Evolutionary conservation across 306 rosid genomes (phyloP).

Genomic region (Rosa lucieae): DNA sequence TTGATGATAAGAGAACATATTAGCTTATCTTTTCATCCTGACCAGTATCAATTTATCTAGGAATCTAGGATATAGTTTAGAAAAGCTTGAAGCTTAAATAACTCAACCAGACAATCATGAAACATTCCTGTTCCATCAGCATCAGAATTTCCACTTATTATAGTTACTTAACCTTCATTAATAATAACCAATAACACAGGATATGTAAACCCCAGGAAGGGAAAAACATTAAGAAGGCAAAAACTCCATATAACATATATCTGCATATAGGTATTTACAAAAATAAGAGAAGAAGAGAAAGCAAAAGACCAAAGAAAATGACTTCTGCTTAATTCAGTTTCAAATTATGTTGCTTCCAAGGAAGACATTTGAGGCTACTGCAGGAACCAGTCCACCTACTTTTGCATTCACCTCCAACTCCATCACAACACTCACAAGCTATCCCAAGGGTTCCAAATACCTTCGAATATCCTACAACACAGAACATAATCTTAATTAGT

Average conservation of each 20-base stretch:
- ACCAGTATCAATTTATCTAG: background rate
- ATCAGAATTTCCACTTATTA: background rate
- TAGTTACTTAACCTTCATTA: background rate
- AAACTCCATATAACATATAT: background rate
- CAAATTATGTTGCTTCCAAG: constrained; percentile 35
- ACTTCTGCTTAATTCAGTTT: background rate
- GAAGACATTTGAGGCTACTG: constrained; percentile 36
- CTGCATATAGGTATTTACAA: background rate
- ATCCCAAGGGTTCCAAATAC: constrained; percentile 35
- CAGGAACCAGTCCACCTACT: constrained; percentile 33
- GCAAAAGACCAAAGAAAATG: background rate
- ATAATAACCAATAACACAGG: background rate
- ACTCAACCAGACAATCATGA: background rate
- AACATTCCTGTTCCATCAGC: background rate
- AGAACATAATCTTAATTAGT: background rate
- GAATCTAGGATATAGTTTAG: background rate
- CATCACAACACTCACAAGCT: constrained; percentile 47
- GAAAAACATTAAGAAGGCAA: background rate
- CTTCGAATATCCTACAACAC: constrained; percentile 23
- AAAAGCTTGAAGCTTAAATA: background rate
- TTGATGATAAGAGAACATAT: background rate
- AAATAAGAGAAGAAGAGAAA: background rate
- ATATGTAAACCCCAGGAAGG: background rate
- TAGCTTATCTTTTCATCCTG: background rate
- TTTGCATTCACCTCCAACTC: constrained; percentile 30